These are phyloP conservation scores for Suillus ampliporus DNA, from an alignment of 768 basidiomycete species.

Conservation along the genomic window DNA sequence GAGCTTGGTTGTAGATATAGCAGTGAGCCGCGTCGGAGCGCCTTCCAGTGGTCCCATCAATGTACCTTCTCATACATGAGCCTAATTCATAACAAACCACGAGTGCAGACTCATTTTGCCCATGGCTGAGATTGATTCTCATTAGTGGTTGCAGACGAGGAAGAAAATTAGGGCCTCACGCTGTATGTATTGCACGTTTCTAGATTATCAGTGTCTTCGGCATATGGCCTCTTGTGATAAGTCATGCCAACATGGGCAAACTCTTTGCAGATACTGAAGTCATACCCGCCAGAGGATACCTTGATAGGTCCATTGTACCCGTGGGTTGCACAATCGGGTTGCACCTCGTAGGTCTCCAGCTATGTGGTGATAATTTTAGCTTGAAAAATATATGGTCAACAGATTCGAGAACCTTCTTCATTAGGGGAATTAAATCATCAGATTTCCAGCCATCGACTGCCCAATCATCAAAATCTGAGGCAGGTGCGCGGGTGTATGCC, in stretches of 20 bases:
- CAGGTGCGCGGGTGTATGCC: slow-evolving; percentile 61
- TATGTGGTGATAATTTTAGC: slow-evolving; percentile 3
- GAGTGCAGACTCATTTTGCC: slow-evolving; percentile 49
- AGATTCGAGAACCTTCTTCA: slow-evolving; percentile 26
- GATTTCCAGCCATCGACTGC: slow-evolving; percentile 34
- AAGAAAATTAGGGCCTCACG: slow-evolving; percentile 37
- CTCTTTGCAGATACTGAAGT: slow-evolving; percentile 49
- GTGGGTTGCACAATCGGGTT: slow-evolving; percentile 21
- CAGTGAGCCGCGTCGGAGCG: slow-evolving; percentile 62
- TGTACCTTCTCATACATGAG: slow-evolving; percentile 47
- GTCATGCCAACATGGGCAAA: slow-evolving; percentile 51
- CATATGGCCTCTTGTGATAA: slow-evolving; percentile 52
- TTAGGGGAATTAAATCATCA: slow-evolving; percentile 29
- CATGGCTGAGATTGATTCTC: slow-evolving; percentile 45
- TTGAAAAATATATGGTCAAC: background rate
- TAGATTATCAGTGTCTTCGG: slow-evolving; percentile 55
- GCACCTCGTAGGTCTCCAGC: slow-evolving; percentile 29
- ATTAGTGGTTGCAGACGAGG: background rate
- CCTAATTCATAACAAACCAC: background rate
- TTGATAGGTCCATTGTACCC: slow-evolving; percentile 29
- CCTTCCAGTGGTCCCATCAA: slow-evolving; percentile 53
- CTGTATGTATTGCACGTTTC: slow-evolving; percentile 51
- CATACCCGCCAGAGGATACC: slow-evolving; percentile 32
- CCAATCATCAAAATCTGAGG: slow-evolving; percentile 59
- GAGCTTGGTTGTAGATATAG: slow-evolving; percentile 54